Evolutionary conservation across 805 yeast genomes (phyloP).

Genomic region (Cyberlindnera petersonii): DNA sequence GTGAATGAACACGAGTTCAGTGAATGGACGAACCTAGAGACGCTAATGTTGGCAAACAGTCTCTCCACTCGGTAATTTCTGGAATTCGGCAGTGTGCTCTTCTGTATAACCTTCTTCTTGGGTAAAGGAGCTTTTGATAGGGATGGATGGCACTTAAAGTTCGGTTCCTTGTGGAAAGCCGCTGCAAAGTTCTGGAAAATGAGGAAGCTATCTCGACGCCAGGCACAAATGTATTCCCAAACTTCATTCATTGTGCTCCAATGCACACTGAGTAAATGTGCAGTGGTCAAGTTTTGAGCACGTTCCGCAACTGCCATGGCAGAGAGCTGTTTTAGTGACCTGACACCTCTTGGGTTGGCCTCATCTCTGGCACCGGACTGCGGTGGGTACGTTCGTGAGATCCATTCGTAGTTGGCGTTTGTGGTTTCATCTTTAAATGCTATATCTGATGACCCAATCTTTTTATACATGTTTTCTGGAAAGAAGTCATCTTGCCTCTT

Average conservation of each 20-base stretch:
- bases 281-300: constrained; percentile 18
- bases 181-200: constrained; percentile 30
- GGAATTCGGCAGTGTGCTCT: constrained; percentile 21
- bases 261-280: constrained; percentile 22
- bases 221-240: constrained; percentile 30
- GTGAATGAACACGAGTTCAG: constrained; percentile 16
- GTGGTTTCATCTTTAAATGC: constrained; percentile 17
- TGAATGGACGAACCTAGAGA: constrained; percentile 13
- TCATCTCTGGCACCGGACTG: constrained; percentile 9
- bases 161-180: constrained; percentile 18
- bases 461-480: constrained; percentile 14
- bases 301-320: constrained; percentile 28
- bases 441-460: constrained; percentile 22
- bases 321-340: constrained; percentile 25
- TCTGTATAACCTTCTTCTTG: constrained; percentile 12
- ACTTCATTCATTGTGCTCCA: constrained; percentile 31
- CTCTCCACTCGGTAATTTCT: constrained; percentile 34
- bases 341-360: constrained; percentile 2
- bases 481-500: neutral
- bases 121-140: constrained; percentile 11
- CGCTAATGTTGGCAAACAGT: constrained; percentile 26
- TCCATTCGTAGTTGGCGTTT: constrained; percentile 21
- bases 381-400: constrained; percentile 9
- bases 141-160: constrained; percentile 18
- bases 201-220: constrained; percentile 30